phyloP scores from a whole-genome alignment of 1,284 basidiomycete species.

The Cutaneotrichosporon spelunceum region DNA sequence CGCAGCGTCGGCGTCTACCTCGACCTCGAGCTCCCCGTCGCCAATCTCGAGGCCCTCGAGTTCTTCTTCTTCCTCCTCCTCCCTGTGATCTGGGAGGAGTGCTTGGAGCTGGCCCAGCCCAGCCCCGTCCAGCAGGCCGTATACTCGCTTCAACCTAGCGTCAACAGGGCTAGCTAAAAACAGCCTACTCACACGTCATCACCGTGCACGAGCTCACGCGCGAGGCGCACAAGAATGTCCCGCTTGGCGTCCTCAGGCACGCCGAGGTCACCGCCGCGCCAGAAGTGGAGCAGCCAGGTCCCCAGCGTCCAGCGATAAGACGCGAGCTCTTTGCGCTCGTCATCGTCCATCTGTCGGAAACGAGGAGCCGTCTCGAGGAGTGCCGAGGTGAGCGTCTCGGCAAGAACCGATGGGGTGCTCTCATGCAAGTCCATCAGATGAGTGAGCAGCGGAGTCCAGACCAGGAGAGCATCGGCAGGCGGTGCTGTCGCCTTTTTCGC shows the following conservation, averaged over 20 bases:
- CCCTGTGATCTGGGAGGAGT: slow-evolving; percentile 9
- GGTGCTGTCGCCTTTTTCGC: slow-evolving; percentile 25
- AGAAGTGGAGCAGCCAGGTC: slow-evolving; percentile 19
- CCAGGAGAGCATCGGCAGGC: slow-evolving; percentile 35
- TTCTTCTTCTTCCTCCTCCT: slow-evolving; percentile 16
- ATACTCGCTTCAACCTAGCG: slow-evolving; percentile 13
- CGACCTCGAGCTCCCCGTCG: slow-evolving; percentile 12
- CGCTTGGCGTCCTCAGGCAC: slow-evolving; percentile 12
- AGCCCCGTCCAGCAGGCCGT: slow-evolving; percentile 3
- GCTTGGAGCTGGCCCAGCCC: slow-evolving; percentile 9
- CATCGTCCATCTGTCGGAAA: background rate
- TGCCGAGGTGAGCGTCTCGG: slow-evolving; percentile 12
- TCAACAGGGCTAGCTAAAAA: background rate
- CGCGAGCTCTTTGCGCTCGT: slow-evolving; percentile 17
- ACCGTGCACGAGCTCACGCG: slow-evolving; percentile 21
- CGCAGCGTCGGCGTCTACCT: slow-evolving; percentile 17
- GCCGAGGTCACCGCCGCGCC: slow-evolving; percentile 8
- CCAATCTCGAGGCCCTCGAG: slow-evolving; percentile 22
- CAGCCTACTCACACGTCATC: slow-evolving; percentile 20
- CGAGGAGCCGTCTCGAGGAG: slow-evolving; percentile 20
- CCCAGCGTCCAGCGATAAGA: slow-evolving; percentile 26
- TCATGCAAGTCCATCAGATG: slow-evolving; percentile 9
- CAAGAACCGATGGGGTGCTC: background rate
- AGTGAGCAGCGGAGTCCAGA: slow-evolving; percentile 30
- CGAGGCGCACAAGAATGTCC: slow-evolving; percentile 11